Evolutionary conservation across 1,284 basidiomycete genomes (phyloP).

Genomic region (Heterobasidion parviporum): DNA sequence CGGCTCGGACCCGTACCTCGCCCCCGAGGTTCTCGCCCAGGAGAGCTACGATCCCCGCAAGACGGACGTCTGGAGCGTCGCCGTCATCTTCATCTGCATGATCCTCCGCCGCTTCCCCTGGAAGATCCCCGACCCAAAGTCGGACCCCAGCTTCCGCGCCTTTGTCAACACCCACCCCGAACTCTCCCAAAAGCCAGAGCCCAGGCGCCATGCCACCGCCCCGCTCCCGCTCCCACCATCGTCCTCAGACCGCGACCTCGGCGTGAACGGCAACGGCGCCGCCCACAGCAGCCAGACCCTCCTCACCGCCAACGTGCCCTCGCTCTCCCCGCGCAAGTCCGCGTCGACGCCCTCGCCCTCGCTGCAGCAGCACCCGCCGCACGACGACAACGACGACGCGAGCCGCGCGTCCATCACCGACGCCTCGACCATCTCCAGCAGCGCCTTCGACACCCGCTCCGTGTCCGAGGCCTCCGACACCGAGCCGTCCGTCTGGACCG

Average conservation of each 20-base stretch:
- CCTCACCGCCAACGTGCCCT: not conserved
- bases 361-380: not conserved
- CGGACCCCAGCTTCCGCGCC: conserved; percentile 84
- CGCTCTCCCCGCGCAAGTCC: conserved; percentile 3
- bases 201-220: conserved; percentile 11
- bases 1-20: conserved; percentile 96
- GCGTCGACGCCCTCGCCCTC: not conserved
- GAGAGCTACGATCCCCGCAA: conserved; percentile 92
- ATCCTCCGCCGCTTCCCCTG: conserved; percentile 95
- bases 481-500: conserved; percentile 5
- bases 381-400: conserved; percentile 2
- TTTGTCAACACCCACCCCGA: conserved; percentile 93
- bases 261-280: not conserved
- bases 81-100: conserved; percentile 99
- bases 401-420: conserved; percentile 5
- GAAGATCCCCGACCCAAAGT: conserved; percentile 96
- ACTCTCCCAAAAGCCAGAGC: conserved; percentile 34
- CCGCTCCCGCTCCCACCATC: not conserved
- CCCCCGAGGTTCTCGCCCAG: conserved; percentile 85
- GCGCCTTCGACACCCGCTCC: conserved; percentile 8
- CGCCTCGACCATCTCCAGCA: conserved; percentile 4
- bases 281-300: not conserved
- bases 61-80: conserved; percentile 97
- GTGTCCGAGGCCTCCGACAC: conserved; percentile 5
- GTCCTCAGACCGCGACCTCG: not conserved